A percentile compares a stretch with the other conserved stretches of the same genome.
phyloP scores from a whole-genome alignment of 768 basidiomycete genomes.

The Lactarius psammicola region DNA sequence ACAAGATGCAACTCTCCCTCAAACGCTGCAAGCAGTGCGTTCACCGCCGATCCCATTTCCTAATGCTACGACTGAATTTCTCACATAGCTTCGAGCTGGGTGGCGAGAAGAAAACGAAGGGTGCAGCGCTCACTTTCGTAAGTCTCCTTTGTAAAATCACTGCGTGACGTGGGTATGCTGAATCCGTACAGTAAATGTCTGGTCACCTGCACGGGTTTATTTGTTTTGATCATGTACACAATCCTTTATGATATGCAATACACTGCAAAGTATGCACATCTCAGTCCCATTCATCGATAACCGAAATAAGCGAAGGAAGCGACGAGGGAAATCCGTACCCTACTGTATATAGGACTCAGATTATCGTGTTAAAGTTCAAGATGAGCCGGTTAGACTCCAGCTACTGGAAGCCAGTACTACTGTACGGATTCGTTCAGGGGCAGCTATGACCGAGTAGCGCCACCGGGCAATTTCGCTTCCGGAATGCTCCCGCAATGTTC shows the following conservation, averaged over 20 bases:
- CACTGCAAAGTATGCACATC: constrained; percentile 22
- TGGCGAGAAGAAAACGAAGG: constrained; percentile 99
- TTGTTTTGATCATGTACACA: constrained; percentile 23
- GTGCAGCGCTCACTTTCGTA: constrained; percentile 92
- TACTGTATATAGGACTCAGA: neutral
- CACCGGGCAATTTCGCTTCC: constrained; percentile 18
- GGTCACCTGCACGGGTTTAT: constrained; percentile 3
- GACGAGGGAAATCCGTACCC: neutral
- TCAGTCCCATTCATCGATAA: constrained; percentile 4
- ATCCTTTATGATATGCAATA: constrained; percentile 22
- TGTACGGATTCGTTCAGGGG: neutral
- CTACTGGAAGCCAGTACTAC: neutral
- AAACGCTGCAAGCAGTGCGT: constrained; percentile 99
- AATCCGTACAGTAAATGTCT: constrained; percentile 23
- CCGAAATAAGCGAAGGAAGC: constrained; percentile 3
- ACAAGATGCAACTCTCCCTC: constrained; percentile 93
- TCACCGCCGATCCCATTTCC: neutral
- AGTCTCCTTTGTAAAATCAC: constrained; percentile 38
- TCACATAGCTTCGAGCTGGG: constrained; percentile 89
- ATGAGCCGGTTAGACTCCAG: neutral
- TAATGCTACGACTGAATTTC: constrained; percentile 4
- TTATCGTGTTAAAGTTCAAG: neutral
- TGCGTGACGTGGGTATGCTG: neutral
- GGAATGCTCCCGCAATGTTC: constrained; percentile 14
- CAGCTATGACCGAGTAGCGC: constrained; percentile 12